Evolutionary conservation across 2,329 filamentous ascomycete species (phyloP), one percentile per base, ranked within the genome.

Genomic region (Emmonsiellopsis sp.): DNA sequence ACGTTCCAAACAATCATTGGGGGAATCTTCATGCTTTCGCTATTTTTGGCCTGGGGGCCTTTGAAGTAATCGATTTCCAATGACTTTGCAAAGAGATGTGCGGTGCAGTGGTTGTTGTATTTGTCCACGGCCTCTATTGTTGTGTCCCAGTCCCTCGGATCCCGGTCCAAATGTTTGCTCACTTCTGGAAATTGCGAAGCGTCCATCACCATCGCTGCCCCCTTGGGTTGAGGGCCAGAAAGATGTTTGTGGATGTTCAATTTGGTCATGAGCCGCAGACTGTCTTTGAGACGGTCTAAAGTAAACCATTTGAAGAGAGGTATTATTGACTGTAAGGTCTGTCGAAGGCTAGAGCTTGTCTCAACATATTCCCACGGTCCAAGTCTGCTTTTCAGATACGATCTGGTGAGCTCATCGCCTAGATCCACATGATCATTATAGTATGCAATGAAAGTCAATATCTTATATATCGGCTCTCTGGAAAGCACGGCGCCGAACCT

Each of bases 391-490:
- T 56, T 53, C n/a, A 72, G 64, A 1, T 58, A 55, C 16, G 54
- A 38, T 26, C 50, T 58, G 13, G 32, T 8, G 10, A 2, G 5
- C 15, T 40, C 11, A 31, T 55, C 11, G 3, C 53, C 54, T 20
- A 44, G 7, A 7, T 35, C 30, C 10, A 30, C n/a, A 9, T 50
- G 38, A 10, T 56, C 50, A 20, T 31, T 43, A 37, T 26, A 52
- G 47, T 72, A 72, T 0, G 71, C 70, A 37, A 72, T 61, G 10
- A 72, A 57, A 6, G 74, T 68, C 35, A 76, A 59, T 1, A 67
- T 61, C 2, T 64, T 61, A 49, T 74, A 76, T 4, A 76, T 65
- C 2, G 66, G 62, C 44, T 72, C 69, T 8, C 66, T 66, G 0
- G 73, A 73, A 9, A 77, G 56, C 2, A 65, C 67, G 0, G 61